Conservation (phyloP, 2,329 filamentous ascomycete species). For the Colletotrichum melonis region DNA sequence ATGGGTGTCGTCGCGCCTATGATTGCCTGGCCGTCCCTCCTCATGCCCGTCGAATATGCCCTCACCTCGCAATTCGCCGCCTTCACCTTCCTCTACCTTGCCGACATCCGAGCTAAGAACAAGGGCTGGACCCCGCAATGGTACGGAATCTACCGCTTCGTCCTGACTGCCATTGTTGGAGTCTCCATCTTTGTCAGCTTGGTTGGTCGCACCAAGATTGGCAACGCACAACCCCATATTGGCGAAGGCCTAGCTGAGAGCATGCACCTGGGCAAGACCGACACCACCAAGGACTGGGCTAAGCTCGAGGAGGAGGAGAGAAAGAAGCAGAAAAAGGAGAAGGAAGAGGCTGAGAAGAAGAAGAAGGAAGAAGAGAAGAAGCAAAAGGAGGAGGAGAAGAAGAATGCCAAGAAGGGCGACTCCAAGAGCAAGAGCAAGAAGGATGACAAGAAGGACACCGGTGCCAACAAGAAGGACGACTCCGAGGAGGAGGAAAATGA, state of each 20-base stretch:
- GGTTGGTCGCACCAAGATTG: constrained; percentile 84
- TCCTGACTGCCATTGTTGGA: constrained; percentile 90
- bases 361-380: constrained; percentile 47
- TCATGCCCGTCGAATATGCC: constrained; percentile 86
- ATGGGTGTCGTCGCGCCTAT: constrained; percentile 83
- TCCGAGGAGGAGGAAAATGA: constrained; percentile 39
- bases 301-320: constrained; percentile 57
- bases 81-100: constrained; percentile 88
- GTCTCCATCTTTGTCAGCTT: constrained; percentile 83
- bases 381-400: constrained; percentile 42
- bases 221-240: constrained; percentile 48
- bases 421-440: constrained; percentile 38
- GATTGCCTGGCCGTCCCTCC: constrained; percentile 88
- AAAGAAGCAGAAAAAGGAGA: constrained; percentile 49
- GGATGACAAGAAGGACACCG: constrained; percentile 34
- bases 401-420: constrained; percentile 39
- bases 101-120: constrained; percentile 78
- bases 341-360: constrained; percentile 52
- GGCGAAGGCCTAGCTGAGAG: constrained; percentile 50
- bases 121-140: constrained; percentile 84
- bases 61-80: constrained; percentile 87
- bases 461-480: constrained; percentile 28
- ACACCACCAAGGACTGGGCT: constrained; percentile 56
- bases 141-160: constrained; percentile 92
- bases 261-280: constrained; percentile 49